These are phyloP conservation scores for Boletus pseudo-olivaceus DNA, from an alignment of 768 basidiomycete genomes.

Conservation along the genomic window DNA sequence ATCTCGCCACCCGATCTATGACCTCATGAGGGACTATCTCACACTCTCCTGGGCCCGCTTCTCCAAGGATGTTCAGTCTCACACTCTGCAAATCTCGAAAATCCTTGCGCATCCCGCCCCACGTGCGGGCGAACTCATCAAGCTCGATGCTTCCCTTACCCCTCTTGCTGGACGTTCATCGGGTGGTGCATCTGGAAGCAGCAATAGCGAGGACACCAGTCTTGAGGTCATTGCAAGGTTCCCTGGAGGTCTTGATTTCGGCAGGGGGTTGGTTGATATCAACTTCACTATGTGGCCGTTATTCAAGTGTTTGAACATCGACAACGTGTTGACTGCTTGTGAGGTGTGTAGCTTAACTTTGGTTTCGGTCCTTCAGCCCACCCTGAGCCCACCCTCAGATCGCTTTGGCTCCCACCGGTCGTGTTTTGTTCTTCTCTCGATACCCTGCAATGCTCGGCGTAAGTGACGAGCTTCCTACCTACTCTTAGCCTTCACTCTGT, in stretches of 20 bases:
- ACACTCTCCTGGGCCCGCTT: conserved; percentile 95
- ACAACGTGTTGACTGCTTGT: conserved; percentile 89
- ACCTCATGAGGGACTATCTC: conserved; percentile 91
- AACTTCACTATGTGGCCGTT: conserved; percentile 98
- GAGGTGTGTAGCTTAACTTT: conserved; percentile 50
- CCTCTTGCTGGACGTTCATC: conserved; percentile 39
- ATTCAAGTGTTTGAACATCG: conserved; percentile 89
- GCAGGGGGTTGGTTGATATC: conserved; percentile 85
- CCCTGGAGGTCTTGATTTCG: conserved; percentile 92
- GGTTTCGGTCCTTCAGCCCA: neutral
- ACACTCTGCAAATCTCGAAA: conserved; percentile 86
- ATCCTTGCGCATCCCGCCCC: conserved; percentile 86
- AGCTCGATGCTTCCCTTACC: conserved; percentile 76
- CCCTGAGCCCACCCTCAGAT: conserved; percentile 43
- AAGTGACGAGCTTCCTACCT: conserved; percentile 17
- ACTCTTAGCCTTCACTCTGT: neutral
- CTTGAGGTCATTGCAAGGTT: conserved; percentile 87
- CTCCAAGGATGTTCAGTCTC: conserved; percentile 90
- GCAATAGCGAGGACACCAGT: conserved; percentile 37
- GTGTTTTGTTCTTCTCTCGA: conserved; percentile 82
- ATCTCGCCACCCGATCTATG: conserved; percentile 91
- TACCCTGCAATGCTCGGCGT: conserved; percentile 91
- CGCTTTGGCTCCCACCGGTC: conserved; percentile 82
- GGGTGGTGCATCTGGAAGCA: conserved; percentile 35
- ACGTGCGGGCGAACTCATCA: conserved; percentile 81